phyloP scores from a whole-genome alignment of 257 asterid species.

The Ballota nigra region DNA sequence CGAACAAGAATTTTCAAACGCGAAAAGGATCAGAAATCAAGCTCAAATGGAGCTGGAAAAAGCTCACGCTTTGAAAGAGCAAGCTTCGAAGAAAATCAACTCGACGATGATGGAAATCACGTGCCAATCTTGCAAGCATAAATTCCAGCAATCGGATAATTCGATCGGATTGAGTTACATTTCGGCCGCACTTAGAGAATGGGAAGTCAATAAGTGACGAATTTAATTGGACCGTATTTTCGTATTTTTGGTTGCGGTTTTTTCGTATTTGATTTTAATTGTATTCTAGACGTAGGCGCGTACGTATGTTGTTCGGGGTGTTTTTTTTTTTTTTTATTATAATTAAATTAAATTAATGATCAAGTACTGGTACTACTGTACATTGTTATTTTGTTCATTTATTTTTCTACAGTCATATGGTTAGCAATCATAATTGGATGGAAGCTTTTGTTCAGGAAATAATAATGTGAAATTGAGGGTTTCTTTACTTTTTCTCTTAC shows the following conservation, averaged over 20 bases:
- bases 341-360: not conserved
- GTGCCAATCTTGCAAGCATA: slow-evolving; percentile 60
- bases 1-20: slow-evolving; percentile 57
- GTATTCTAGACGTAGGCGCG: not conserved
- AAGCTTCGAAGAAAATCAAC: slow-evolving; percentile 46
- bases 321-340: not conserved
- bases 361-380: slow-evolving; percentile 10
- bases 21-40: slow-evolving; percentile 58
- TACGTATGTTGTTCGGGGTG: not conserved
- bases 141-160: slow-evolving; percentile 44
- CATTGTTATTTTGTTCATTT: slow-evolving; percentile 18
- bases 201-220: slow-evolving; percentile 39
- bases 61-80: slow-evolving; percentile 48
- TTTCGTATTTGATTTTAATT: not conserved
- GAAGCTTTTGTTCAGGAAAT: slow-evolving; percentile 23
- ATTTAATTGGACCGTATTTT: not conserved
- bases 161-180: too few species aligned
- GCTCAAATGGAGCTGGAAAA: slow-evolving; percentile 57
- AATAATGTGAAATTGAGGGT: slow-evolving; percentile 20
- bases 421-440: slow-evolving; percentile 25
- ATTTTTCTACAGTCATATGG: slow-evolving; percentile 21
- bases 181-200: slow-evolving; percentile 43
- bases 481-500: slow-evolving; percentile 23
- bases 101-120: slow-evolving; percentile 54
- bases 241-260: not conserved